A percentile compares a stretch with the other conserved stretches of the same genome.
These are phyloP conservation scores for Amanita subjunquillea DNA, from an alignment of 768 basidiomycete genomes.

Conservation along the genomic window DNA sequence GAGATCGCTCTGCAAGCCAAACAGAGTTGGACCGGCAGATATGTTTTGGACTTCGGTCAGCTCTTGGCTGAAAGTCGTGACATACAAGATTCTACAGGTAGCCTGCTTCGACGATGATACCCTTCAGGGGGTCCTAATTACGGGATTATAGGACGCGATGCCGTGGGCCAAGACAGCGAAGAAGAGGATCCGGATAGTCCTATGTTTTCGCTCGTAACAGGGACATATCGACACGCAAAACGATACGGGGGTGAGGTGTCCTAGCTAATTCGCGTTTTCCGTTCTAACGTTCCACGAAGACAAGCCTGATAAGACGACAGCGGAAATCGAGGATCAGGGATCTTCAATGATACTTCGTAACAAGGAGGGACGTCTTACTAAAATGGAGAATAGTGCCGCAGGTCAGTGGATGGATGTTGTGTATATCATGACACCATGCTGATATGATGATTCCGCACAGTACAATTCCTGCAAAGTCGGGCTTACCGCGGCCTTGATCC, in stretches of 20 bases:
- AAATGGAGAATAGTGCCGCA: constrained; percentile 56
- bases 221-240: constrained; percentile 73
- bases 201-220: constrained; percentile 78
- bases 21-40: constrained; percentile 64
- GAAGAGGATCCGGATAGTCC: constrained; percentile 61
- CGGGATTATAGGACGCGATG: background rate
- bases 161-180: constrained; percentile 12
- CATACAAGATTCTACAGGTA: background rate
- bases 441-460: constrained; percentile 21
- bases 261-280: background rate
- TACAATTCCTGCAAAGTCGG: constrained; percentile 61
- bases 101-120: background rate
- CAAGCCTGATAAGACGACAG: background rate
- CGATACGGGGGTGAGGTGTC: constrained; percentile 37
- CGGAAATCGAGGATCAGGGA: constrained; percentile 9
- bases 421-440: background rate
- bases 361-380: constrained; percentile 48
- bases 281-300: background rate
- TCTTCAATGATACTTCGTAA: constrained; percentile 46
- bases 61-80: constrained; percentile 30
- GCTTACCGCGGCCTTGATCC: constrained; percentile 78
- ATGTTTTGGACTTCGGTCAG: constrained; percentile 68
- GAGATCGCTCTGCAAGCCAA: constrained; percentile 67
- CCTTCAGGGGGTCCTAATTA: background rate
- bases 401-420: constrained; percentile 27